phyloP scores from a whole-genome alignment of 148 eudicot genomes.

The Spergularia bocconei region DNA sequence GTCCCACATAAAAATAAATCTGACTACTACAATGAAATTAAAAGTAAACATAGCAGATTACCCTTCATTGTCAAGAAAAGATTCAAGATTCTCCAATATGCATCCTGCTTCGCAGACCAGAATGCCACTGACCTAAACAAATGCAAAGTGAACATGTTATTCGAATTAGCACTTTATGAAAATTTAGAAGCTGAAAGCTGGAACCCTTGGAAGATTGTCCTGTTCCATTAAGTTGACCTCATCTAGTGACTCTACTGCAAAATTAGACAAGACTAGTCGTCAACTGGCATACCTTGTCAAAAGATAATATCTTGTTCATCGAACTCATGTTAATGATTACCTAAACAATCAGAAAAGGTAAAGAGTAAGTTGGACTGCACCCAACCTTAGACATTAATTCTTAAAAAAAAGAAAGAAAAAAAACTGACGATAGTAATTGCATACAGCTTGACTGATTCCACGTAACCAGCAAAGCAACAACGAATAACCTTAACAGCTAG shows the following conservation, averaged over 20 bases:
- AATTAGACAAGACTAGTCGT: not conserved
- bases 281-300: conserved; percentile 65
- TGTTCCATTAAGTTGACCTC: not conserved
- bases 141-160: conserved; percentile 20
- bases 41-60: conserved; percentile 33
- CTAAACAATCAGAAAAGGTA: conserved; percentile 31
- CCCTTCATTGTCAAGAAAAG: conserved; percentile 88
- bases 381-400: not conserved
- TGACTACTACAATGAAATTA: not conserved
- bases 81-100: conserved; percentile 86
- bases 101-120: conserved; percentile 99
- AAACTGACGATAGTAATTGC: not conserved
- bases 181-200: not conserved
- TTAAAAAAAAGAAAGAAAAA: not conserved
- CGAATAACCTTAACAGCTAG: not conserved
- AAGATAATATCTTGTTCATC: conserved; percentile 76
- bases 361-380: not conserved
- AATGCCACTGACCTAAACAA: conserved; percentile 77
- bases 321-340: conserved; percentile 68
- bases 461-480: not conserved
- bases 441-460: not conserved
- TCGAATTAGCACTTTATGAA: not conserved
- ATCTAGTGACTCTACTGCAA: not conserved
- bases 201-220: not conserved
- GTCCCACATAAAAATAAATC: not conserved